A percentile compares a stretch with the other conserved stretches of the same genome.
phyloP scores from a whole-genome alignment of 345 rosid genomes.

The Salix udensis region DNA sequence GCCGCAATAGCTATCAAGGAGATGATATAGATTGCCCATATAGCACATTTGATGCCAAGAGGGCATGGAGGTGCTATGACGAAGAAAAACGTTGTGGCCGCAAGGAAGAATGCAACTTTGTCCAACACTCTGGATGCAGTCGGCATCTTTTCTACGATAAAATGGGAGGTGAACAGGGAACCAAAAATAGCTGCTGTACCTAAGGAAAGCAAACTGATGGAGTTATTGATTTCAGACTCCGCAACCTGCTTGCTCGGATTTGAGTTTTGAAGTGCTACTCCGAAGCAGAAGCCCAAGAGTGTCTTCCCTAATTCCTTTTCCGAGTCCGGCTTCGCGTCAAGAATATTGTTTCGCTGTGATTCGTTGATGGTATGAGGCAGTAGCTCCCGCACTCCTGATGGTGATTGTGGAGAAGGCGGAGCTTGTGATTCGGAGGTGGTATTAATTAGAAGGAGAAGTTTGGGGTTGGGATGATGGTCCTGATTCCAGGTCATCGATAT shows the following conservation, averaged over 20 bases:
- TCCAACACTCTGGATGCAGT: not conserved
- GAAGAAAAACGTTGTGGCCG: not conserved
- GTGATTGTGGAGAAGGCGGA: not conserved
- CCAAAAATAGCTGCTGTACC: too few relatives aligned
- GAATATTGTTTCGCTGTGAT: not conserved
- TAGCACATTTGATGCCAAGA: not conserved
- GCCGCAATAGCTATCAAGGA: not conserved
- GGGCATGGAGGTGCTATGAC: not conserved
- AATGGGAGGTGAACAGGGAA: not conserved
- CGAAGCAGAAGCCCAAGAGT: too few relatives aligned
- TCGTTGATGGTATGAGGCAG: not conserved
- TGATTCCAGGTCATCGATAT: too few relatives aligned
- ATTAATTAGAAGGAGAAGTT: not conserved
- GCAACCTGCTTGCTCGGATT: rapidly evolving
- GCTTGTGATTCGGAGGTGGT: not conserved
- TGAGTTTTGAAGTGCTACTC: too few relatives aligned
- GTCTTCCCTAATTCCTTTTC: not conserved
- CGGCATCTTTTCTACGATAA: not conserved
- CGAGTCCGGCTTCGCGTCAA: not conserved
- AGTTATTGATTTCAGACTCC: rapidly evolving
- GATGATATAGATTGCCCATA: not conserved
- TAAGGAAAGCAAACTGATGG: rapidly evolving
- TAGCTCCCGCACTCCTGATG: not conserved
- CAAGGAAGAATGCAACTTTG: not conserved
- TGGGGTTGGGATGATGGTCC: too few relatives aligned